Evolutionary conservation across 2,329 filamentous ascomycete species (phyloP).

Genomic region (Penicillium sp.): DNA sequence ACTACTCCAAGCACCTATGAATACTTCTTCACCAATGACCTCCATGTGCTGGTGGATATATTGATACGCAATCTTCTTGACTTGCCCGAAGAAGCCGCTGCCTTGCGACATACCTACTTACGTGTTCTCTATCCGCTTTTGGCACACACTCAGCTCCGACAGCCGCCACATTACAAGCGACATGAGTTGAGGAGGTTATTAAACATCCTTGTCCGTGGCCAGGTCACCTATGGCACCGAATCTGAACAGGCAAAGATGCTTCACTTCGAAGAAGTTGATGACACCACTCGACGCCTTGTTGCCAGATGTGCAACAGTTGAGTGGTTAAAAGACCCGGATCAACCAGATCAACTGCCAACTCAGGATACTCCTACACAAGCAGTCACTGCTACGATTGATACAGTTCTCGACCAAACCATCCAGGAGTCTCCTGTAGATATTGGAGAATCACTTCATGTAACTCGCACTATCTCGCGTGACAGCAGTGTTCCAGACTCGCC

Average conservation of each 20-base stretch:
- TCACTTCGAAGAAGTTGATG: slow-evolving; percentile 51
- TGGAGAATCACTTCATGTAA: slow-evolving; percentile 31
- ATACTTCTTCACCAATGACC: slow-evolving; percentile 98
- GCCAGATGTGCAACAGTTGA: slow-evolving; percentile 45
- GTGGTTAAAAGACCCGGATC: slow-evolving; percentile 43
- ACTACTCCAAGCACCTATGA: slow-evolving; percentile 89
- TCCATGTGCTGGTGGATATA: slow-evolving; percentile 90
- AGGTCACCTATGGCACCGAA: slow-evolving; percentile 59
- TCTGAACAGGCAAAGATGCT: slow-evolving; percentile 45
- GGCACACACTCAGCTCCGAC: slow-evolving; percentile 83
- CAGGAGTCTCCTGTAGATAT: slow-evolving; percentile 22
- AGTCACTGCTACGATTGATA: slow-evolving; percentile 19
- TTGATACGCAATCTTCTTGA: slow-evolving; percentile 97
- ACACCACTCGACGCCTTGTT: slow-evolving; percentile 49
- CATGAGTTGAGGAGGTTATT: slow-evolving; percentile 78
- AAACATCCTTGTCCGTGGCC: slow-evolving; percentile 67
- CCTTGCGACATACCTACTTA: slow-evolving; percentile 87
- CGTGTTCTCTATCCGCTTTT: slow-evolving; percentile 88
- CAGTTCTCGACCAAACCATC: slow-evolving; percentile 15
- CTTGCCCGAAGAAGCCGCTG: slow-evolving; percentile 72
- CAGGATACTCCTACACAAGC: slow-evolving; percentile 10
- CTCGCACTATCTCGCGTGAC: slow-evolving; percentile 35
- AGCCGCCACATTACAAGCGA: slow-evolving; percentile 86
- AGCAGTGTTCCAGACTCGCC: slow-evolving; percentile 34
- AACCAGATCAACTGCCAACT: slow-evolving; percentile 12